Base-by-base conservation (phyloP, 805 yeast genomes). In the Komagataella kurtzmanii region DNA sequence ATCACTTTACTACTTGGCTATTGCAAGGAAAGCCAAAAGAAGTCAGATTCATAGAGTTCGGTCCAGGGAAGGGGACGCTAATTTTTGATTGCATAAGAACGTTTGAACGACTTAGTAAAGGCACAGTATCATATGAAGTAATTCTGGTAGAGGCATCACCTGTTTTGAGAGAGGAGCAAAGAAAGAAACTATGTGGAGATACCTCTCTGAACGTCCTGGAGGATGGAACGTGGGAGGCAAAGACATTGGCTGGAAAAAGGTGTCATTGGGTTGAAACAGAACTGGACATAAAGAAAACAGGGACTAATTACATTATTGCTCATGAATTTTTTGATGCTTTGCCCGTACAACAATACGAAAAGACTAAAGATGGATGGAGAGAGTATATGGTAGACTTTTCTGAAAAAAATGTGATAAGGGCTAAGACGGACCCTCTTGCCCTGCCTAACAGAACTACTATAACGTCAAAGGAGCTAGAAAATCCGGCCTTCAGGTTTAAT, bases 281-380 rank as follows among this genome's bases (percentile, higher is more conserved):
- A 3, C 3, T 21, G 24, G 47, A 45, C 12, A 45, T 18, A 18
- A 23, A 45, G 23, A 45, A 21, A 21, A 18, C 21, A 6, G 48
- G 82, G 78, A 61, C 86, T 46, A 83, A 85, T 54, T 87, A 78
- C 61, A 71, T 85, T 4, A 62, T 88, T 51, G 93, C 95, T 0
- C 96, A 88, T 61, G 96, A 88, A 63, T 88, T 88, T 59, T 88
- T 83, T 61, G 96, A 88, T 65, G 95, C 96, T 0, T 68, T 88
- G 52, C 95, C 96, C 0, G 80, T 88, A 21, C 80, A 83, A 56
- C 76, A 81, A 55, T 87, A 84, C 60, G 73, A 75, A 51, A 75
- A 74, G 55, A 80, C 83, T 0, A 69, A 71, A 17, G 65, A 79
- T 14, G 91, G 91, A 0, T 88, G 96, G 96, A 70, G 90, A 56